phyloP scores from a whole-genome alignment of 345 rosid genomes.

The Atalantia buxifolia region DNA sequence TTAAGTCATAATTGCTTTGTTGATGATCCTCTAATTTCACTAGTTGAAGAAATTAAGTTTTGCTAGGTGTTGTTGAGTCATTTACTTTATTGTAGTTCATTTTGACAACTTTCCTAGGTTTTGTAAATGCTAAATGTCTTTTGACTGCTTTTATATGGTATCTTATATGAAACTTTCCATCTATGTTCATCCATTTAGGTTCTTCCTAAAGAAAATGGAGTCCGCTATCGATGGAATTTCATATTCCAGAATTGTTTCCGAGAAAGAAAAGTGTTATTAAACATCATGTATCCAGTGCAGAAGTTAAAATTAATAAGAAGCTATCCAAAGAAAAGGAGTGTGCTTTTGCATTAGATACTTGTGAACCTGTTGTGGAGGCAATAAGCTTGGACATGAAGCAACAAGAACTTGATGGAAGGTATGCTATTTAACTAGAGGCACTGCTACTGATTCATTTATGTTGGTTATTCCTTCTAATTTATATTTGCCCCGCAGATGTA shows the following conservation, averaged over 20 bases:
- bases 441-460: slow-evolving; percentile 7
- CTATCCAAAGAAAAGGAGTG: slow-evolving; percentile 22
- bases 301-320: slow-evolving; percentile 25
- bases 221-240: slow-evolving; percentile 71
- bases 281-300: slow-evolving; percentile 26
- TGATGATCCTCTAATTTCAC: not conserved
- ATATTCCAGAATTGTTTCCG: slow-evolving; percentile 65
- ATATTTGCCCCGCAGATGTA: slow-evolving; percentile 60
- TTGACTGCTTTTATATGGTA: not conserved
- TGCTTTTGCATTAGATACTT: slow-evolving; percentile 32
- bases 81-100: slow-evolving; percentile 6
- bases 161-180: slow-evolving; percentile 5
- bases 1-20: not conserved
- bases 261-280: slow-evolving; percentile 35
- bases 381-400: slow-evolving; percentile 97
- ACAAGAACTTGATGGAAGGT: slow-evolving; percentile 89
- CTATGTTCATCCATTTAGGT: slow-evolving; percentile 43
- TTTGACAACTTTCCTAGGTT: not conserved
- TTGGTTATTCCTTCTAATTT: slow-evolving; percentile 15
- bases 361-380: slow-evolving; percentile 59
- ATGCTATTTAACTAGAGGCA: slow-evolving; percentile 7
- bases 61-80: not conserved
- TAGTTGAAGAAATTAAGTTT: not conserved
- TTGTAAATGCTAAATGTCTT: not conserved
- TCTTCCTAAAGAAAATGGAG: slow-evolving; percentile 69